Evolutionary conservation across 225 moss, liverwort and hornwort species (phyloP).

Genomic region (Neckera pumila): DNA sequence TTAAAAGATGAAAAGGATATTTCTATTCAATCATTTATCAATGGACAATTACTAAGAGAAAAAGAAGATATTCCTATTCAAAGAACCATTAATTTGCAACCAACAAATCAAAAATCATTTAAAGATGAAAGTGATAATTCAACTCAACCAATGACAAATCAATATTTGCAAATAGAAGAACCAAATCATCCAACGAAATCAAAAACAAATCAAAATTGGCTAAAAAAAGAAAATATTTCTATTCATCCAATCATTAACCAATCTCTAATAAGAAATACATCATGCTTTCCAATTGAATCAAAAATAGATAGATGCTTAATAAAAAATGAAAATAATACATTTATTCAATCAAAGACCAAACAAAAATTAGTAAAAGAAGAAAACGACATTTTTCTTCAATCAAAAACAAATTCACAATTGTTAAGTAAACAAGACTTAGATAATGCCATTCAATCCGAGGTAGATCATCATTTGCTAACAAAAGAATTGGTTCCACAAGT

Average conservation of each 20-base stretch:
- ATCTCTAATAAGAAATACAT: too few relatives aligned
- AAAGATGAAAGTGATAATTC: not conserved
- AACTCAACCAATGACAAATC: not conserved
- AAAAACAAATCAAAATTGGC: not conserved
- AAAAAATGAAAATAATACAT: not conserved
- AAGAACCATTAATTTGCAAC: not conserved
- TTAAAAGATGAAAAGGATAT: not conserved
- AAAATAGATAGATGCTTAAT: not conserved
- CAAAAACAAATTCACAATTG: not conserved
- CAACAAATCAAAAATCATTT: too few relatives aligned
- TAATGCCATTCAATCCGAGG: not conserved
- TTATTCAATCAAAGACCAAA: not conserved
- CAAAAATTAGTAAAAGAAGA: not conserved
- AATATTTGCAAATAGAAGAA: not conserved
- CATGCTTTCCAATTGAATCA: not conserved
- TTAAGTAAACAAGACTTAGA: not conserved
- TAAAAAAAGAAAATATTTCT: not conserved
- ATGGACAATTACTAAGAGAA: not conserved
- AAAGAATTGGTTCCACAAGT: not conserved
- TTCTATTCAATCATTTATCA: not conserved
- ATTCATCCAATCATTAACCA: not conserved
- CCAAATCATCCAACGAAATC: not conserved
- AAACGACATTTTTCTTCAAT: not conserved
- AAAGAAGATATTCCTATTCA: not conserved
- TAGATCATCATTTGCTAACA: not conserved